Percentiles rank a stretch among this genome's conserved stretches.
These are phyloP conservation scores for Poa annua DNA, from an alignment of 176 grass and related monocot species.

Conservation along the genomic window DNA sequence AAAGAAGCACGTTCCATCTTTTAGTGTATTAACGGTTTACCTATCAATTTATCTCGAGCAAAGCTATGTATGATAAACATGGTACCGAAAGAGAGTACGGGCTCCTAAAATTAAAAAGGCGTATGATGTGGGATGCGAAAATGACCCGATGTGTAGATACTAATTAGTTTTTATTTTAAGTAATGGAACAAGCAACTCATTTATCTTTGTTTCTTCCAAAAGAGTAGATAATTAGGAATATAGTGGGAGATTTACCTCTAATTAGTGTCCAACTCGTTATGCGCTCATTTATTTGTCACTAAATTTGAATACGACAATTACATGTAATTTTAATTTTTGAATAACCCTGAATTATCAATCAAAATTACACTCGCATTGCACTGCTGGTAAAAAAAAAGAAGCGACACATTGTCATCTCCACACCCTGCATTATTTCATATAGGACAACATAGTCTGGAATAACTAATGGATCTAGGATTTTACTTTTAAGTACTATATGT, in stretches of 20 bases:
- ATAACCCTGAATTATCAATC: too few species aligned
- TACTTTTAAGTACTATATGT: too few species aligned
- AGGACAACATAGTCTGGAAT: too few species aligned
- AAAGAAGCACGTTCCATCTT: background rate
- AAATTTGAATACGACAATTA: too few species aligned
- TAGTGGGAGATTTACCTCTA: background rate
- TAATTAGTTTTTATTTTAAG: background rate
- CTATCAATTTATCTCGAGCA: constrained; percentile 6
- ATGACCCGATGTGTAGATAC: background rate
- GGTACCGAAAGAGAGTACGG: background rate
- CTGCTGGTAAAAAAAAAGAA: too few species aligned
- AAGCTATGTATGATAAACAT: background rate
- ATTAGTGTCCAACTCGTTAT: background rate
- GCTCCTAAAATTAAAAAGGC: background rate
- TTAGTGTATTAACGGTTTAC: constrained; percentile 25
- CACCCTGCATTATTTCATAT: too few species aligned
- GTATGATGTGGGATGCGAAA: constrained; percentile 20
- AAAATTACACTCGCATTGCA: too few species aligned
- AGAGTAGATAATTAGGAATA: background rate
- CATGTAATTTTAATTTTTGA: too few species aligned
- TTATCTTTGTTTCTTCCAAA: background rate
- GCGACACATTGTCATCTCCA: too few species aligned
- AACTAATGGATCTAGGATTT: too few species aligned
- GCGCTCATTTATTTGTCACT: background rate
- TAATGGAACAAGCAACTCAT: background rate